These are phyloP conservation scores for Penicillium subrubescens DNA, from an alignment of 495 filamentous ascomycete genomes.

Conservation along the genomic window DNA sequence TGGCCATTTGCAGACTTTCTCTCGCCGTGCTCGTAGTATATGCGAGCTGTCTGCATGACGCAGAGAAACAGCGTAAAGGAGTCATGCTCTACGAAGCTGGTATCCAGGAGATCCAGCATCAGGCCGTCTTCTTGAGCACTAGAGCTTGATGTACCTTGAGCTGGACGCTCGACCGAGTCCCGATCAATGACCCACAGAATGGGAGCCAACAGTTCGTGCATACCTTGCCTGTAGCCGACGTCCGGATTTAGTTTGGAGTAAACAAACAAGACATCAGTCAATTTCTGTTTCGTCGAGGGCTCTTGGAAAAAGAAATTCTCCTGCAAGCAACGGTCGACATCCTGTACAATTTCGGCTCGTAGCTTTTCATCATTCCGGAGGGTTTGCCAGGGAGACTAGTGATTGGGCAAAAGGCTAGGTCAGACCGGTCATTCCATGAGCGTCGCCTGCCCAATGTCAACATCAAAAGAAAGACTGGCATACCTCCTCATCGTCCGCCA, in stretches of 20 bases:
- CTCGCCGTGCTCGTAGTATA: slow-evolving; percentile 76
- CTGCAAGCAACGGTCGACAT: slow-evolving; percentile 90
- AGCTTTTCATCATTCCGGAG: slow-evolving; percentile 81
- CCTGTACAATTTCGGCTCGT: slow-evolving; percentile 89
- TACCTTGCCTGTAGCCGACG: slow-evolving; percentile 90
- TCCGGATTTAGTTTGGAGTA: slow-evolving; percentile 92
- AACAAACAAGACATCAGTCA: slow-evolving; percentile 88
- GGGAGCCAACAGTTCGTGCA: slow-evolving; percentile 94
- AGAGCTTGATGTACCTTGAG: slow-evolving; percentile 22
- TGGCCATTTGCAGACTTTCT: slow-evolving; percentile 42
- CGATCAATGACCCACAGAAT: slow-evolving; percentile 84
- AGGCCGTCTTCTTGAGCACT: slow-evolving; percentile 40
- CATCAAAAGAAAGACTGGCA: slow-evolving; percentile 22
- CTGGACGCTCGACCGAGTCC: slow-evolving; percentile 67
- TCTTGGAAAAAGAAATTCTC: slow-evolving; percentile 90
- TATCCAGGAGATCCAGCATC: slow-evolving; percentile 68
- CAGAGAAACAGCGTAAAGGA: slow-evolving; percentile 81
- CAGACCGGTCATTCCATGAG: slow-evolving; percentile 19
- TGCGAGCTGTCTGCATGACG: slow-evolving; percentile 83
- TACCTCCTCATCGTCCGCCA: slow-evolving; percentile 85
- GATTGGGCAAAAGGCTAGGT: slow-evolving; percentile 38
- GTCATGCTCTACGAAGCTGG: slow-evolving; percentile 81
- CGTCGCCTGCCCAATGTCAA: background rate
- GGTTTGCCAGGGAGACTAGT: slow-evolving; percentile 85
- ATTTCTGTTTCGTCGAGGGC: slow-evolving; percentile 72